phyloP scores from a whole-genome alignment of 140 eudicot genomes.

The Ambrosia hybrid region DNA sequence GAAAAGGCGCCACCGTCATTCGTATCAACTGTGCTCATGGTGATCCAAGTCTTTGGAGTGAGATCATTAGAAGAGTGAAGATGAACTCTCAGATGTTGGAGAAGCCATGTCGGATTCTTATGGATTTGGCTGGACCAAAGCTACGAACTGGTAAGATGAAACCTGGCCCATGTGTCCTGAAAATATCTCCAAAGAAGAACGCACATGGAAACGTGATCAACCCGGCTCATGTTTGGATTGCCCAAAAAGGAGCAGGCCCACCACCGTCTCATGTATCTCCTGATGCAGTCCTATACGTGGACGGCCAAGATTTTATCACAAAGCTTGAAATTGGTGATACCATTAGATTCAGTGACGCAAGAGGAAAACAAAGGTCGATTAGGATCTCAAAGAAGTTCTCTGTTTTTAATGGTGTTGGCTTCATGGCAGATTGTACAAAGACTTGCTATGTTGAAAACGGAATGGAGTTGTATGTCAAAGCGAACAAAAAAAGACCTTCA shows the following conservation, averaged over 20 bases:
- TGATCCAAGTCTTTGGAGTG: slow-evolving; percentile 64
- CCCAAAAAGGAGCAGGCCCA: slow-evolving; percentile 53
- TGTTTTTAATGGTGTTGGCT: slow-evolving; percentile 62
- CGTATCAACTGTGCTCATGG: slow-evolving; percentile 92
- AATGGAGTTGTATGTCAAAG: slow-evolving; percentile 42
- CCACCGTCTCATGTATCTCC: slow-evolving; percentile 78
- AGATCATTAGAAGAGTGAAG: slow-evolving; percentile 65
- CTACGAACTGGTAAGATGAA: slow-evolving; percentile 66
- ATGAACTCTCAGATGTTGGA: slow-evolving; percentile 61
- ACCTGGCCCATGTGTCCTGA: slow-evolving; percentile 69
- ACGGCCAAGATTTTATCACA: slow-evolving; percentile 49
- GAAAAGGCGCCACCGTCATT: slow-evolving; percentile 55
- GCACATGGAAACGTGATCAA: slow-evolving; percentile 40
- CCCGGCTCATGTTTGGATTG: slow-evolving; percentile 70
- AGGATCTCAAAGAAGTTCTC: slow-evolving; percentile 52
- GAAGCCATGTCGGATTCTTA: slow-evolving; percentile 65
- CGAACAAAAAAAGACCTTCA: slow-evolving; percentile 39
- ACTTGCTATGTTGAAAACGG: slow-evolving; percentile 64
- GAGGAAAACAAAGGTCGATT: slow-evolving; percentile 58
- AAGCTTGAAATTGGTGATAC: slow-evolving; percentile 49
- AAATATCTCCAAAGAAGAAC: slow-evolving; percentile 64
- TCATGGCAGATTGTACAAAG: slow-evolving; percentile 59
- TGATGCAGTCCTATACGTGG: slow-evolving; percentile 55
- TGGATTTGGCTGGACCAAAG: slow-evolving; percentile 90
- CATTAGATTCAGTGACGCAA: slow-evolving; percentile 57